Evolutionary conservation across 176 grass and related monocot genomes (phyloP).

Genomic region (Rhynchospora pubera): DNA sequence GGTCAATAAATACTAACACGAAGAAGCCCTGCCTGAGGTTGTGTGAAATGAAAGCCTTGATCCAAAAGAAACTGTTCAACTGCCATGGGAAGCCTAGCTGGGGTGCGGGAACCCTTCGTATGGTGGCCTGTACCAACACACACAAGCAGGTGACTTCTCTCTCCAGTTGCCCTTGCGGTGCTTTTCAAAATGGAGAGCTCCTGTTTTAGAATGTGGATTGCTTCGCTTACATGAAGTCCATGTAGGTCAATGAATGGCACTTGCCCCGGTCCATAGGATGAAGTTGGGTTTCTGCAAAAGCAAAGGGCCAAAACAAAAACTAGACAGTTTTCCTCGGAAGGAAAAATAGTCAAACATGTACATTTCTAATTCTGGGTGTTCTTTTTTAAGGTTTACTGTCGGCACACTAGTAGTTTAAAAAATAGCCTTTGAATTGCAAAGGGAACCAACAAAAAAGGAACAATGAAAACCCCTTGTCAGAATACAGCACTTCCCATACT

Average conservation of each 20-base stretch:
- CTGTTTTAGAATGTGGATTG: slow-evolving; percentile 59
- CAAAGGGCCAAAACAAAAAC: slow-evolving; percentile 14
- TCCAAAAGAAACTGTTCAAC: slow-evolving; percentile 83
- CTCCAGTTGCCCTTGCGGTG: slow-evolving; percentile 43
- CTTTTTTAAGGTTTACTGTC: not conserved
- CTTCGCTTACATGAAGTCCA: slow-evolving; percentile 83
- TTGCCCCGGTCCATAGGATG: slow-evolving; percentile 29
- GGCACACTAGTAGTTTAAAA: not conserved
- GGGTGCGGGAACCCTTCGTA: slow-evolving; percentile 77
- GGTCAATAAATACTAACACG: slow-evolving; percentile 69
- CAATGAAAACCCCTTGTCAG: not conserved
- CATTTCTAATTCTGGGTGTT: not conserved
- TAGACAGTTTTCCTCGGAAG: not conserved
- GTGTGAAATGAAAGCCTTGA: slow-evolving; percentile 68
- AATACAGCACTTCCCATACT: not conserved
- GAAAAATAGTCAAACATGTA: not conserved
- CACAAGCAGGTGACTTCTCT: slow-evolving; percentile 70
- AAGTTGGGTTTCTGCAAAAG: slow-evolving; percentile 51
- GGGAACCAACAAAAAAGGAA: not conserved
- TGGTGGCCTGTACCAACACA: slow-evolving; percentile 94
- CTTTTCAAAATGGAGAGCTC: slow-evolving; percentile 56
- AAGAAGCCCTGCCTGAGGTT: slow-evolving; percentile 78
- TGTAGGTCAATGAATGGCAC: slow-evolving; percentile 75
- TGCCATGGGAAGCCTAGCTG: slow-evolving; percentile 64
- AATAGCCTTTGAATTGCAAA: not conserved